These are phyloP conservation scores for Talaromyces marneffei DNA, from an alignment of 2,329 filamentous ascomycete species.

Conservation along the genomic window DNA sequence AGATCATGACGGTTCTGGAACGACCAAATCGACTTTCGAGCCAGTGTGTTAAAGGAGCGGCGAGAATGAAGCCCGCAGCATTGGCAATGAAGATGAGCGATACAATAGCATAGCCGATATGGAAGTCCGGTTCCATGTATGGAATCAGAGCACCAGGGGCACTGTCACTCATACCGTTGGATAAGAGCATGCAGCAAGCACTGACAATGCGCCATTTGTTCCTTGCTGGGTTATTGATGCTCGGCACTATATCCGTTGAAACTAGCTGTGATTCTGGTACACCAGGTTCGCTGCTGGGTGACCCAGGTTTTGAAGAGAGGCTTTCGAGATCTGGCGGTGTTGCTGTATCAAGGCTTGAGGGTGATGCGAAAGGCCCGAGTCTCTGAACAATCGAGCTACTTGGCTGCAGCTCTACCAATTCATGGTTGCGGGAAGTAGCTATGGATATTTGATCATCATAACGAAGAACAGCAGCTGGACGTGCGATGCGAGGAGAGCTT, in stretches of 20 bases:
- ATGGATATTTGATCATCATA: constrained; percentile 23
- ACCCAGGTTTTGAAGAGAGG: constrained; percentile 16
- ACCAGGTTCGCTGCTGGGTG: constrained; percentile 8
- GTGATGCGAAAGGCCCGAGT: constrained; percentile 1
- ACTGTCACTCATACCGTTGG: constrained; percentile 67
- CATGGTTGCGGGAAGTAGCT: constrained; percentile 20
- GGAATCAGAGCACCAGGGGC: constrained; percentile 74
- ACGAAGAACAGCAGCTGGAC: constrained; percentile 33
- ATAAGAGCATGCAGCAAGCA: constrained; percentile 60
- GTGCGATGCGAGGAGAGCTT: constrained; percentile 28
- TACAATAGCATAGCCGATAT: constrained; percentile 70
- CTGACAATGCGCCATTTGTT: constrained; percentile 65
- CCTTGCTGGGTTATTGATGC: constrained; percentile 42
- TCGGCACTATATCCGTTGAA: constrained; percentile 21
- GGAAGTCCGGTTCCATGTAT: constrained; percentile 70
- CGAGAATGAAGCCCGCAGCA: constrained; percentile 68
- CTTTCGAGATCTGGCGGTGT: constrained; percentile 21
- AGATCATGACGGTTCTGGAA: constrained; percentile 56
- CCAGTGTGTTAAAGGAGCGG: constrained; percentile 63
- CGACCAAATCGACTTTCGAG: constrained; percentile 60
- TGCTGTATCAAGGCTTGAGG: not conserved
- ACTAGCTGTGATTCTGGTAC: not conserved
- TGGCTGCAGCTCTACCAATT: constrained; percentile 19
- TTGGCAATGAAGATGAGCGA: constrained; percentile 78
- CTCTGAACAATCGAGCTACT: constrained; percentile 9